phyloP scores from a whole-genome alignment of 2,329 filamentous ascomycete genomes.

The Arthroderma sp. region DNA sequence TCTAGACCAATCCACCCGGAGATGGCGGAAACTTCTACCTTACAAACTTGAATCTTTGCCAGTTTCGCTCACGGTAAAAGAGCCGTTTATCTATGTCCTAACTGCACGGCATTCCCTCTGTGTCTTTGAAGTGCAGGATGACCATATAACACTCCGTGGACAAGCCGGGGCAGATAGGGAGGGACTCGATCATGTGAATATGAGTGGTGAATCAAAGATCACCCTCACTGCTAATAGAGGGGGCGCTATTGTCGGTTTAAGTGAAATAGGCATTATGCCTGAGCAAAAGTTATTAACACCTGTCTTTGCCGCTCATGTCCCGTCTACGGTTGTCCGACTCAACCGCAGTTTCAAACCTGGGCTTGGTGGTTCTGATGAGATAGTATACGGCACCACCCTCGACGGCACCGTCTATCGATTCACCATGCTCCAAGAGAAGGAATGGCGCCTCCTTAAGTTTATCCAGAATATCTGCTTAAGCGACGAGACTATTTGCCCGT shows the following conservation, averaged over 20 bases:
- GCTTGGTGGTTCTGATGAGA: slow-evolving; percentile 25
- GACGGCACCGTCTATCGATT: slow-evolving; percentile 61
- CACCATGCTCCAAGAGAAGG: slow-evolving; percentile 46
- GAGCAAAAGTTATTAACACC: slow-evolving; percentile 21
- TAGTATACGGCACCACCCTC: slow-evolving; percentile 51
- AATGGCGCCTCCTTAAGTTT: slow-evolving; percentile 58
- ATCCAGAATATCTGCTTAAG: slow-evolving; percentile 54
- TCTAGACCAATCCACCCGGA: slow-evolving; percentile 28
- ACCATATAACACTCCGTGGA: slow-evolving; percentile 21
- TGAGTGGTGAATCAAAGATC: slow-evolving; percentile 30
- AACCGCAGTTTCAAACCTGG: slow-evolving; percentile 4
- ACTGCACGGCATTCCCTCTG: slow-evolving; percentile 42
- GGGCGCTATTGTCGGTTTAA: slow-evolving; percentile 35
- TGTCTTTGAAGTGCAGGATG: slow-evolving; percentile 30
- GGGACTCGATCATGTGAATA: slow-evolving; percentile 24
- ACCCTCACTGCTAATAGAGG: slow-evolving; percentile 39
- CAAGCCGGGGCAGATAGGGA: slow-evolving; percentile 22
- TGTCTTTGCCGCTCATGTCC: slow-evolving; percentile 20
- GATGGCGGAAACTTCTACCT: slow-evolving; percentile 28
- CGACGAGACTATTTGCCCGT: slow-evolving; percentile 38
- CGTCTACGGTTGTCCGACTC: slow-evolving; percentile 23
- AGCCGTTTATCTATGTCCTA: slow-evolving; percentile 39
- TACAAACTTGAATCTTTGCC: slow-evolving; percentile 36
- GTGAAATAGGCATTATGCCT: slow-evolving; percentile 13
- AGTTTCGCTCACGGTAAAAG: slow-evolving; percentile 35